Evolutionary conservation across 257 asterid species (phyloP).

Genomic region (Solanum virginianum): DNA sequence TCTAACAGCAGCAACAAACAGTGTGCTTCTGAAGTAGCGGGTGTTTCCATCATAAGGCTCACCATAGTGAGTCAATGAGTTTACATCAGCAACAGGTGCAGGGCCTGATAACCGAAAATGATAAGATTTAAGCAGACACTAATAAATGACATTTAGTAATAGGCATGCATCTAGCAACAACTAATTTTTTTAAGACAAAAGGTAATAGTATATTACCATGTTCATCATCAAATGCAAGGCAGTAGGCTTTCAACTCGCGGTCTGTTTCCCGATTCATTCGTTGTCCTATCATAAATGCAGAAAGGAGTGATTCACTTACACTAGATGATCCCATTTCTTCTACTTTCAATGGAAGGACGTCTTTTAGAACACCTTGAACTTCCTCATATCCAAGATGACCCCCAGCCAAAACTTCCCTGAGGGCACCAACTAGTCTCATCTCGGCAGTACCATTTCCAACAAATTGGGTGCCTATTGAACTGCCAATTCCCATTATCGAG

Average conservation of each 20-base stretch:
- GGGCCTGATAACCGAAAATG: slow-evolving; percentile 34
- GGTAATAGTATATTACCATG: slow-evolving; percentile 28
- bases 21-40: slow-evolving; percentile 86
- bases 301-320: slow-evolving; percentile 67
- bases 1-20: slow-evolving; percentile 97
- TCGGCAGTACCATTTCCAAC: slow-evolving; percentile 69
- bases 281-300: slow-evolving; percentile 82
- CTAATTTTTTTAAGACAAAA: neutral
- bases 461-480: slow-evolving; percentile 69
- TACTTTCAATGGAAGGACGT: slow-evolving; percentile 48
- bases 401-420: slow-evolving; percentile 92
- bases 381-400: slow-evolving; percentile 97
- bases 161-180: neutral
- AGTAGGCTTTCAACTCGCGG: slow-evolving; percentile 89
- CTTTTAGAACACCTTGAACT: slow-evolving; percentile 85
- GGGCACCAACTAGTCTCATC: slow-evolving; percentile 96
- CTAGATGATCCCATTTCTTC: slow-evolving; percentile 18
- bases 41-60: slow-evolving; percentile 97
- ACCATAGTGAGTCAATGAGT: slow-evolving; percentile 88
- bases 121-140: neutral
- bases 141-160: neutral
- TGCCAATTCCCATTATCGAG: slow-evolving; percentile 67
- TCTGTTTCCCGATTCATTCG: slow-evolving; percentile 92
- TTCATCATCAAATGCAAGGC: slow-evolving; percentile 91
- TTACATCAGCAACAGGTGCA: slow-evolving; percentile 72